Evolutionary conservation across 345 rosid species (phyloP).

Genomic region (Linum lewisii): DNA sequence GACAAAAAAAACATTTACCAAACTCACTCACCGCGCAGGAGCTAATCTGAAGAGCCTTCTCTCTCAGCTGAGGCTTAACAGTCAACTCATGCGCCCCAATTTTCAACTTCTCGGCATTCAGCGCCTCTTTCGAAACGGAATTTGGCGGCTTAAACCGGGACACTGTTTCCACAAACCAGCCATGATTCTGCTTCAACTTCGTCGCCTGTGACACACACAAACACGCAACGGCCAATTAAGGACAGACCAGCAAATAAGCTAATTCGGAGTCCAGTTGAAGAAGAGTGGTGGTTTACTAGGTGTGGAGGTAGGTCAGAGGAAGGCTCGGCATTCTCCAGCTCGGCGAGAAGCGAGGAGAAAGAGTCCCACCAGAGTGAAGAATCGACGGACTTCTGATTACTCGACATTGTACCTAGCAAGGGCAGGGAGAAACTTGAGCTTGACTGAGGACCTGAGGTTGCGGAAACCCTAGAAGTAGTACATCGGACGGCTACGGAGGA

Average conservation of each 20-base stretch:
- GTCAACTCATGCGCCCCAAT: slow-evolving; percentile 49
- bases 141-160: slow-evolving; percentile 52
- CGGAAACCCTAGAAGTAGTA: slow-evolving; percentile 23
- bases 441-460: background rate
- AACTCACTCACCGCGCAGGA: slow-evolving; percentile 52
- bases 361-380: slow-evolving; percentile 79
- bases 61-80: slow-evolving; percentile 51
- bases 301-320: slow-evolving; percentile 45
- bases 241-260: background rate
- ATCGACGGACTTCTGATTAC: slow-evolving; percentile 40
- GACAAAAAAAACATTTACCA: background rate
- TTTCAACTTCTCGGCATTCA: slow-evolving; percentile 44
- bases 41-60: slow-evolving; percentile 58
- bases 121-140: slow-evolving; percentile 59
- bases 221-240: background rate
- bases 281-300: slow-evolving; percentile 26
- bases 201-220: slow-evolving; percentile 38
- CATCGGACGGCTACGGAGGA: background rate
- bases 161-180: slow-evolving; percentile 58
- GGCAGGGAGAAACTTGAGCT: background rate
- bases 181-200: slow-evolving; percentile 58
- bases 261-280: background rate
- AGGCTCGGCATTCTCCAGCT: slow-evolving; percentile 51
- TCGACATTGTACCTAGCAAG: slow-evolving; percentile 31
- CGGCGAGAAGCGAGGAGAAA: slow-evolving; percentile 50